Evolutionary conservation across 176 grass and related monocot species (phyloP).

Genomic region (Chrysopogon serrulatus): DNA sequence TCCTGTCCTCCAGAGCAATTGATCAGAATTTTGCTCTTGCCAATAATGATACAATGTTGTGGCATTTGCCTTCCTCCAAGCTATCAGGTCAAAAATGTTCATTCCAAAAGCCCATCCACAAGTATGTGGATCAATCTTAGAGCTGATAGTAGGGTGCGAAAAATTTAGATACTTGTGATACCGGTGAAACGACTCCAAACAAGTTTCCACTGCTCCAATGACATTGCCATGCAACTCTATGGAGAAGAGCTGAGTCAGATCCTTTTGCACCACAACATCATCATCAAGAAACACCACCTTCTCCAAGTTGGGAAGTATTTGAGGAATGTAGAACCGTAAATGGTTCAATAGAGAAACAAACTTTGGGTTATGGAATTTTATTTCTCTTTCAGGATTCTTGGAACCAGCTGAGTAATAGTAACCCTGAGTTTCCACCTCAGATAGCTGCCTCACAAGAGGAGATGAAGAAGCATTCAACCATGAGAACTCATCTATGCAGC

Average conservation of each 20-base stretch:
- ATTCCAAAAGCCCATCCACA: constrained; percentile 99
- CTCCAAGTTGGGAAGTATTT: constrained; percentile 89
- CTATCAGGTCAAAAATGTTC: constrained; percentile 97
- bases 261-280: constrained; percentile 99
- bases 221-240: constrained; percentile 95
- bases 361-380: constrained; percentile 64
- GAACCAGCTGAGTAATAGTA: constrained; percentile 45
- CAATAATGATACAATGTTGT: constrained; percentile 89
- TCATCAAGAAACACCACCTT: constrained; percentile 97
- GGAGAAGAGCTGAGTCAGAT: constrained; percentile 86
- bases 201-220: constrained; percentile 98
- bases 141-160: constrained; percentile 67
- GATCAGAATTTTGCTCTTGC: constrained; percentile 85
- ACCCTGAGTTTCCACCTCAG: constrained; percentile 50
- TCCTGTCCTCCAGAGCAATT: constrained; percentile 76
- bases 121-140: constrained; percentile 88
- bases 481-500: constrained; percentile 80
- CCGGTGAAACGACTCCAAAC: constrained; percentile 95
- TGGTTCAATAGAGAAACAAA: constrained; percentile 83
- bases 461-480: constrained; percentile 85
- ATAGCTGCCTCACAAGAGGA: constrained; percentile 60
- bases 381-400: constrained; percentile 53
- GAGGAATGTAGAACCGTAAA: constrained; percentile 92
- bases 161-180: constrained; percentile 99
- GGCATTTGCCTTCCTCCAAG: constrained; percentile 81